These are phyloP conservation scores for Coemansia sp. DNA, from an alignment of 192 early-diverging fungal genomes.

Conservation along the genomic window DNA sequence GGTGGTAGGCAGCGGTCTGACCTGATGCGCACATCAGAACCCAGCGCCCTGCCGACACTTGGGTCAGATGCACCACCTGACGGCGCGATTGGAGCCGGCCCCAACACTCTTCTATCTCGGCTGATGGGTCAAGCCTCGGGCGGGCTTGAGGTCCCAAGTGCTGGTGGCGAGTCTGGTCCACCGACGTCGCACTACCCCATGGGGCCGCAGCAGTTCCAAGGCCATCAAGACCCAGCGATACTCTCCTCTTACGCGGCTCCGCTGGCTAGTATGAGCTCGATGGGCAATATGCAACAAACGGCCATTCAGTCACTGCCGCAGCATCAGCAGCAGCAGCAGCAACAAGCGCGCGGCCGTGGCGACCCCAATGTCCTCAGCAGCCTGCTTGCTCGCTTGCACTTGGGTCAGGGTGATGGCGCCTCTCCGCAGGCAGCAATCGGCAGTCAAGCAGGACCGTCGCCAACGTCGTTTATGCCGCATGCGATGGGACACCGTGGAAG, in stretches of 20 bases:
- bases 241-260: constrained; percentile 14
- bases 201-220: constrained; percentile 13
- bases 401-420: constrained; percentile 18
- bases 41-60: constrained; percentile 10
- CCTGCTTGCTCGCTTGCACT: constrained; percentile 33
- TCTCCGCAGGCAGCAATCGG: constrained; percentile 5
- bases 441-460: constrained; percentile 1
- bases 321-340: constrained; percentile 1
- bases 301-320: background rate
- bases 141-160: constrained; percentile 1
- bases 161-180: background rate
- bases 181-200: background rate
- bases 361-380: constrained; percentile 39
- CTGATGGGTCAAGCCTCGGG: constrained; percentile 24
- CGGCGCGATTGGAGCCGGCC: constrained; percentile 4
- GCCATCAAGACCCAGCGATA: constrained; percentile 26
- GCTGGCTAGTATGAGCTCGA: background rate
- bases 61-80: background rate
- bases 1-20: constrained; percentile 14
- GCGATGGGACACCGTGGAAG: constrained; percentile 15
- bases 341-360: constrained; percentile 19
- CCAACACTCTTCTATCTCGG: constrained; percentile 33
- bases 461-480: background rate
- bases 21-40: constrained; percentile 8
- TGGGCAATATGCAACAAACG: constrained; percentile 14